Percentiles rank a stretch among this genome's conserved stretches.
These are phyloP conservation scores for Elongisporangium prolatum DNA, from an alignment of 352 stramenopile genomes.

Conservation along the genomic window DNA sequence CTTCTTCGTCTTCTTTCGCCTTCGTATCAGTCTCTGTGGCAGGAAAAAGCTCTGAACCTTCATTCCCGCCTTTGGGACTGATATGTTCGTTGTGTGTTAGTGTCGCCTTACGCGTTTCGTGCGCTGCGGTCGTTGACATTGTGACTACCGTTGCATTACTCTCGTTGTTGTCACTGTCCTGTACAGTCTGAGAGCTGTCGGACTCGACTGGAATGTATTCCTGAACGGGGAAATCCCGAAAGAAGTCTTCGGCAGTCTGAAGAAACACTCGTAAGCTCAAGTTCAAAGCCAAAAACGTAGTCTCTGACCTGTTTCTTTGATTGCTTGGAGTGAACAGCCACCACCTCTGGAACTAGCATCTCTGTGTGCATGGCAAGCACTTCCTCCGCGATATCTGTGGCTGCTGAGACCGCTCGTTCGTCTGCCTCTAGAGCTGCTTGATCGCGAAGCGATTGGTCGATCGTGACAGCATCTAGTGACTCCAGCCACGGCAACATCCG, in stretches of 20 bases:
- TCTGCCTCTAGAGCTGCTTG: conserved; percentile 36
- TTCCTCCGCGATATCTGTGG: conserved; percentile 17
- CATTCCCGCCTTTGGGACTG: neutral
- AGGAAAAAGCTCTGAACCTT: neutral
- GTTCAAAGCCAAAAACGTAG: neutral
- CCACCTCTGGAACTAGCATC: neutral
- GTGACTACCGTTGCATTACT: neutral
- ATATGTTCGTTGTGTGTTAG: neutral
- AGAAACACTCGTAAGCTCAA: neutral
- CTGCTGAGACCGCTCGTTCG: conserved; percentile 21
- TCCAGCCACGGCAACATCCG: conserved; percentile 45
- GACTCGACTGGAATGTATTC: conserved; percentile 50
- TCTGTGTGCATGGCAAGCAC: conserved; percentile 14
- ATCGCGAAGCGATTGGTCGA: conserved; percentile 40
- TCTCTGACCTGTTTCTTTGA: conserved; percentile 16
- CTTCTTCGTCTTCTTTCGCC: neutral
- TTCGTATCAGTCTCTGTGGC: neutral
- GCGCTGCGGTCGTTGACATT: neutral
- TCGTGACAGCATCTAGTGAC: conserved; percentile 32
- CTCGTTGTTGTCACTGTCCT: neutral
- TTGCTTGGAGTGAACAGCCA: conserved; percentile 5
- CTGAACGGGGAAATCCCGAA: conserved; percentile 66
- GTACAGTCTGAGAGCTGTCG: neutral
- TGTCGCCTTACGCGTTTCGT: neutral
- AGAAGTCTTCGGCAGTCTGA: conserved; percentile 44